A percentile compares a stretch with the other conserved stretches of the same genome.
Evolutionary conservation across 1,139 yeast genomes (phyloP).

Genomic region (Taphrina betulina): DNA sequence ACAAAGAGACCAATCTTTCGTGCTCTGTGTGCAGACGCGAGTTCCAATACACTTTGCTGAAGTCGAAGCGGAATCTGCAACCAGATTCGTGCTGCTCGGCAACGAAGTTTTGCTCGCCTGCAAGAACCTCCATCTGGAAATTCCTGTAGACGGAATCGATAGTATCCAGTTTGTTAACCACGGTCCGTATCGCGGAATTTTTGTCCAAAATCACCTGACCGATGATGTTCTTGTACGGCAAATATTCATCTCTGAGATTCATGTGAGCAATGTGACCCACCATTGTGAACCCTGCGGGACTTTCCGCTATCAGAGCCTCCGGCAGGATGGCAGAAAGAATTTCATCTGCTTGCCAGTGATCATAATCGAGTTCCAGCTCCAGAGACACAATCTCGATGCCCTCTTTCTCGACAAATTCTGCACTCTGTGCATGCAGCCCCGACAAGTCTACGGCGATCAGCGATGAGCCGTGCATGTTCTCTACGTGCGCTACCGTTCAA

Average conservation of each 20-base stretch:
- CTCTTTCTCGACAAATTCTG: conserved; percentile 30
- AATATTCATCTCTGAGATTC: conserved; percentile 78
- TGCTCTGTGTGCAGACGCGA: conserved; percentile 93
- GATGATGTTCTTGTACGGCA: conserved; percentile 75
- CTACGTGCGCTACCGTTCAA: conserved; percentile 12
- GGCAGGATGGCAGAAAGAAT: conserved; percentile 49
- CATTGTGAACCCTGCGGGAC: conserved; percentile 87
- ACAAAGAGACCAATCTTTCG: conserved; percentile 65
- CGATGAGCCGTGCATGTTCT: too few relatives aligned
- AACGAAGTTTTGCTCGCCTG: conserved; percentile 66
- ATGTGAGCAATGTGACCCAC: conserved; percentile 97
- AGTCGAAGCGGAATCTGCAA: conserved; percentile 82
- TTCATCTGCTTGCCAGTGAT: conserved; percentile 61
- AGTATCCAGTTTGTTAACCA: conserved; percentile 88
- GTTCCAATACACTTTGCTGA: conserved; percentile 95
- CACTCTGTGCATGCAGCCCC: conserved; percentile 31
- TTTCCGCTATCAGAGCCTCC: conserved; percentile 62
- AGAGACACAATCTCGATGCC: conserved; percentile 51
- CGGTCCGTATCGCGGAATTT: conserved; percentile 74
- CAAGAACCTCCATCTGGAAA: conserved; percentile 88
- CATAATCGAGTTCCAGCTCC: conserved; percentile 61
- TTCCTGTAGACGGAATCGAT: conserved; percentile 88
- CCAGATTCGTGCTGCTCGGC: conserved; percentile 90
- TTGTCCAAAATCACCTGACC: conserved; percentile 92
- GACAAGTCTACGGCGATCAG: conserved; percentile 12